Evolutionary conservation across 164 flowering plant genomes (phyloP).

Genomic region (Piper betle): DNA sequence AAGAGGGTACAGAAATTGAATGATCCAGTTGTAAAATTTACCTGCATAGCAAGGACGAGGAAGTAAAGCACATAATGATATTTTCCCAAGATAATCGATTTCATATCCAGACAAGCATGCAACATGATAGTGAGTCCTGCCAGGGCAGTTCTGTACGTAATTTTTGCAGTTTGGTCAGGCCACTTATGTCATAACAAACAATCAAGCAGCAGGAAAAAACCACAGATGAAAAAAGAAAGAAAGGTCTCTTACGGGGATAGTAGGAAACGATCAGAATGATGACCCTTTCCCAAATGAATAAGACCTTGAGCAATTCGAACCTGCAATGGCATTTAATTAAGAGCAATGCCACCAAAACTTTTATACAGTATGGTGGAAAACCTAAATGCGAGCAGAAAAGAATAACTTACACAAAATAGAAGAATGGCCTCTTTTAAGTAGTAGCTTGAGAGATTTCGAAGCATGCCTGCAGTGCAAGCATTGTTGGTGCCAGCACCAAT

Average conservation of each 20-base stretch:
- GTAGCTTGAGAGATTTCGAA: constrained; percentile 93
- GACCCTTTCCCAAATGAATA: constrained; percentile 92
- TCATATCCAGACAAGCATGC: constrained; percentile 92
- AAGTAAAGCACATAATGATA: constrained; percentile 88
- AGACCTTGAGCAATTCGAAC: constrained; percentile 99
- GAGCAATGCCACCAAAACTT: background rate
- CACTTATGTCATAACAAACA: no score
- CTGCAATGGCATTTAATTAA: constrained; percentile 26
- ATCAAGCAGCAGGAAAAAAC: no score
- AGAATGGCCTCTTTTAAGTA: constrained; percentile 94
- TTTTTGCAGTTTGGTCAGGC: background rate
- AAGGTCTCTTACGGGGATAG: constrained; percentile 90
- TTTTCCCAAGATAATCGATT: constrained; percentile 73
- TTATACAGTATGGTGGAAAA: background rate
- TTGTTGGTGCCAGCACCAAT: constrained; percentile 99
- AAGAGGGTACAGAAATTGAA: background rate
- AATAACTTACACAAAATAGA: constrained; percentile 65
- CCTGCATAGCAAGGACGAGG: constrained; percentile 93
- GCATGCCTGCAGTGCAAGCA: constrained; percentile 98
- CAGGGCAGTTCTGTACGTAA: constrained; percentile 57
- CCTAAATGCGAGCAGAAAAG: background rate
- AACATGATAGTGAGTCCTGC: constrained; percentile 69
- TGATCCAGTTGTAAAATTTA: constrained; percentile 6
- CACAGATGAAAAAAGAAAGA: no score
- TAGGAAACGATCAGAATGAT: constrained; percentile 84